Percentiles rank a stretch among this genome's conserved stretches.
phyloP scores from a whole-genome alignment of 305 asterid genomes.

The Lippia alba region DNA sequence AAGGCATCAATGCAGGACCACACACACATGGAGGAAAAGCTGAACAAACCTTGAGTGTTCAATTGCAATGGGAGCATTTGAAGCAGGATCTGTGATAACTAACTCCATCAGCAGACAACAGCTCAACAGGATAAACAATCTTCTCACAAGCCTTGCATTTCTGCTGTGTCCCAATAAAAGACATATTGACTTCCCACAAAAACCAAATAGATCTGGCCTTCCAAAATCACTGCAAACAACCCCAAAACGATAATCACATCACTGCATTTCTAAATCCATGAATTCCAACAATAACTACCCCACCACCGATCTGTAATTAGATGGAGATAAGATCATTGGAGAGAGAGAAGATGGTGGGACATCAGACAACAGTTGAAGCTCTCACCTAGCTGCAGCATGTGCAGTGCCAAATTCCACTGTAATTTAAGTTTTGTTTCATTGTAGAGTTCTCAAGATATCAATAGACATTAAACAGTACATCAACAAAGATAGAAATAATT shows the following conservation, averaged over 20 bases:
- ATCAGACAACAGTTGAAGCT: conserved; percentile 26
- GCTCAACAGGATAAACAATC: conserved; percentile 94
- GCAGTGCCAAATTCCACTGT: conserved; percentile 97
- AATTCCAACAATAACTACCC: background rate
- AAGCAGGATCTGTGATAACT: conserved; percentile 88
- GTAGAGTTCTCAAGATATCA: conserved; percentile 32
- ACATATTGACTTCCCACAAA: conserved; percentile 47
- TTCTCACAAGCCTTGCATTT: conserved; percentile 92
- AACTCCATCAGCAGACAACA: conserved; percentile 90
- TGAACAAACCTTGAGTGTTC: conserved; percentile 82
- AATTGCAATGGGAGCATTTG: conserved; percentile 92
- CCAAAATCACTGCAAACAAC: conserved; percentile 15
- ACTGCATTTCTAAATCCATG: conserved; percentile 10
- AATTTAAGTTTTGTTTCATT: conserved; percentile 25
- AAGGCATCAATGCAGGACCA: background rate
- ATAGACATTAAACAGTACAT: conserved; percentile 20
- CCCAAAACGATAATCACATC: conserved; percentile 13
- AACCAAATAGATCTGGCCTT: conserved; percentile 48
- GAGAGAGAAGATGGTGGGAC: too few species aligned
- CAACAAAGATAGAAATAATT: conserved; percentile 19
- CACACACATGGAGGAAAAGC: background rate
- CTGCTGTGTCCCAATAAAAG: conserved; percentile 83
- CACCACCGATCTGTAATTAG: too few species aligned
- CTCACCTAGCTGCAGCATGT: conserved; percentile 92
- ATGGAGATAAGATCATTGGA: too few species aligned